phyloP scores from a whole-genome alignment of 805 yeast species.

The Tetrapisispora namnaoensis region DNA sequence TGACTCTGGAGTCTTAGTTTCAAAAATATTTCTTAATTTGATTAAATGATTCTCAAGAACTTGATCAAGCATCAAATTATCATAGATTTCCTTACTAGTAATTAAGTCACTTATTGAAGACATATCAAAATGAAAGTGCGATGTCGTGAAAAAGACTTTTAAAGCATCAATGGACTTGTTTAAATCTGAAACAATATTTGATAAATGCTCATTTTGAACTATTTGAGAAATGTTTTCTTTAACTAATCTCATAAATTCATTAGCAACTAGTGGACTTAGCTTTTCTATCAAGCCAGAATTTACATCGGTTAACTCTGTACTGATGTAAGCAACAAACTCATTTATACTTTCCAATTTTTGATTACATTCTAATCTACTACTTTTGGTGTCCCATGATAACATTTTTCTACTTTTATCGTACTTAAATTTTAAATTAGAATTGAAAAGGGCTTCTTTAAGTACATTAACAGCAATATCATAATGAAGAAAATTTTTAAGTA shows the following conservation, averaged over 20 bases:
- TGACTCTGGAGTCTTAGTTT: neutral
- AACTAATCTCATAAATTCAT: conserved; percentile 19
- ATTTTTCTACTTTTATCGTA: conserved; percentile 1
- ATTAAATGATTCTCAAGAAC: conserved; percentile 12
- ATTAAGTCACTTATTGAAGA: conserved; percentile 13
- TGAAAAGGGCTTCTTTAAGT: conserved; percentile 15
- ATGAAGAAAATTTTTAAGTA: conserved; percentile 12
- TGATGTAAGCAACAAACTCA: conserved; percentile 6
- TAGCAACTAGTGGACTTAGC: conserved; percentile 14
- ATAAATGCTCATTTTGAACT: conserved; percentile 6
- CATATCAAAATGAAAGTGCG: conserved; percentile 12
- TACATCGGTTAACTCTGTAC: neutral
- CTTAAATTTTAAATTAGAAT: conserved; percentile 5
- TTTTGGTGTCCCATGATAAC: conserved; percentile 1
- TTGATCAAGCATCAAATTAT: conserved; percentile 20
- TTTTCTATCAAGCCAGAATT: neutral
- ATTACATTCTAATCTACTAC: neutral
- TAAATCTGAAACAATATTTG: conserved; percentile 3
- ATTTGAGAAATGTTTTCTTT: conserved; percentile 15
- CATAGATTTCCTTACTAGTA: conserved; percentile 15
- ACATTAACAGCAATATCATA: conserved; percentile 6
- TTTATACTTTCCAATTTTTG: conserved; percentile 7
- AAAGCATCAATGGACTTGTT: conserved; percentile 9
- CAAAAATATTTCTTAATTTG: conserved; percentile 9
- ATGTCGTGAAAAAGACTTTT: conserved; percentile 2